Evolutionary conservation across 129 eudicot species (phyloP).

Genomic region (Artemisia argyi): DNA sequence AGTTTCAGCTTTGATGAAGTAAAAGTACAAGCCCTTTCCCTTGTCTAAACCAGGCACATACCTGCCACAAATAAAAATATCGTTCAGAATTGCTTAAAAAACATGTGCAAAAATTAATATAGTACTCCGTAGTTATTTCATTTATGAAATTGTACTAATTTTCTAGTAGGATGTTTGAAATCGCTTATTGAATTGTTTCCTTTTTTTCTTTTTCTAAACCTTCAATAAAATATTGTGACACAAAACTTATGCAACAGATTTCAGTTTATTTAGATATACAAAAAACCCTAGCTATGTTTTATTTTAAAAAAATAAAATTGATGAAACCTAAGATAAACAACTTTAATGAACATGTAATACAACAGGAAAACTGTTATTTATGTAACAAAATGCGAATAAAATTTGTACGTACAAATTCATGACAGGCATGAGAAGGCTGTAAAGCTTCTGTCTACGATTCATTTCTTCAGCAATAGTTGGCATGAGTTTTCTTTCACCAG

Average conservation of each 20-base stretch:
- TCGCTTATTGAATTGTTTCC: too few species aligned
- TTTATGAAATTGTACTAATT: neutral
- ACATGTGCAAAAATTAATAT: neutral
- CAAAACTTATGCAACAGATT: too few species aligned
- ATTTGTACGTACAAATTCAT: slow-evolving; percentile 54
- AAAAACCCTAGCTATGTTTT: too few species aligned
- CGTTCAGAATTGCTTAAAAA: neutral
- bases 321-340: too few species aligned
- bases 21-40: slow-evolving; percentile 84
- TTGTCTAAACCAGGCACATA: slow-evolving; percentile 70
- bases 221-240: too few species aligned
- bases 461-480: slow-evolving; percentile 79
- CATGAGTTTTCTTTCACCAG: slow-evolving; percentile 92
- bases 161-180: neutral
- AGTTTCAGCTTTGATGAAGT: slow-evolving; percentile 69
- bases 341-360: too few species aligned
- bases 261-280: too few species aligned
- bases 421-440: slow-evolving; percentile 83
- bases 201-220: neutral
- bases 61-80: slow-evolving; percentile 32
- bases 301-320: too few species aligned
- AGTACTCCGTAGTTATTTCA: neutral
- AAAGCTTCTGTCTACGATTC: slow-evolving; percentile 71
- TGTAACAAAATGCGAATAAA: neutral
- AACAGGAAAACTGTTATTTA: neutral